phyloP scores from a whole-genome alignment of 768 basidiomycete genomes.

The Mycena haematopus region DNA sequence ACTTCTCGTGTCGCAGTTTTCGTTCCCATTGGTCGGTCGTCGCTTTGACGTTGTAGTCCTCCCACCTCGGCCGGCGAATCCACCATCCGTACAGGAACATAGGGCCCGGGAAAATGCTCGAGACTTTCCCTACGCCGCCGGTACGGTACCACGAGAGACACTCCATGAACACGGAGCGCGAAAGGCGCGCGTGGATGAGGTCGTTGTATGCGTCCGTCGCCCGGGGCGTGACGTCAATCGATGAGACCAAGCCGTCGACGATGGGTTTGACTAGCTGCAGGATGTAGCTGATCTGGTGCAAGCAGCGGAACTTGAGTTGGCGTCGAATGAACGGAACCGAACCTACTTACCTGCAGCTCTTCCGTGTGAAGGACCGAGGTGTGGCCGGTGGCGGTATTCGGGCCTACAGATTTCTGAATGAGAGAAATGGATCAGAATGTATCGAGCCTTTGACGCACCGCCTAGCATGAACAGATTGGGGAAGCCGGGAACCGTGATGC shows the following conservation, averaged over 20 bases:
- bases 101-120: constrained; percentile 48
- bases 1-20: background rate
- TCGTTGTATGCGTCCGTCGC: constrained; percentile 23
- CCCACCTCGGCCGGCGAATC: constrained; percentile 13
- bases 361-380: constrained; percentile 39
- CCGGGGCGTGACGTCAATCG: background rate
- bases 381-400: constrained; percentile 29
- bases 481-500: constrained; percentile 51
- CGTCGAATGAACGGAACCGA: background rate
- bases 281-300: constrained; percentile 5
- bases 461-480: constrained; percentile 51
- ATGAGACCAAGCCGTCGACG: background rate
- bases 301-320: too few relatives aligned
- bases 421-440: background rate
- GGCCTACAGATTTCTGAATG: constrained; percentile 41
- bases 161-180: constrained; percentile 29
- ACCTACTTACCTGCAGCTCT: constrained; percentile 43
- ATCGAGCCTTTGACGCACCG: constrained; percentile 36
- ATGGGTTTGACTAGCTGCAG: constrained; percentile 2
- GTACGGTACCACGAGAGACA: constrained; percentile 51
- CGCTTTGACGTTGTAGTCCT: constrained; percentile 5
- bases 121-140: constrained; percentile 44
- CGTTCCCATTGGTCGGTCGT: background rate
- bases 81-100: constrained; percentile 28
- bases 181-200: background rate